Percentiles rank a stretch among this genome's conserved stretches.
phyloP scores from a whole-genome alignment of 148 eudicot species.

The Cornus suecica region DNA sequence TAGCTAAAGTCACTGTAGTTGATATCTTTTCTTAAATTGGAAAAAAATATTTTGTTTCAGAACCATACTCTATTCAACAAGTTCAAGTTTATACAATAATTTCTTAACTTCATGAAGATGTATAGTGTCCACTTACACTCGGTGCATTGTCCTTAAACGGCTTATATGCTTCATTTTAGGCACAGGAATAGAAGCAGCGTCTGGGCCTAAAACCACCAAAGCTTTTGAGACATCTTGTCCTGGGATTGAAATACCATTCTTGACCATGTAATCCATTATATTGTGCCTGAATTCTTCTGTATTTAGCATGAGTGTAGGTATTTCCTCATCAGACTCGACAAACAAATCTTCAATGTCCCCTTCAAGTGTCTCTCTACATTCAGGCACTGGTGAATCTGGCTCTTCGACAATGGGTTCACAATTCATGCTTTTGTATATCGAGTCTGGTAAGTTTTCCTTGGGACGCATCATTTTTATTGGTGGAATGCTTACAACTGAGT shows the following conservation, averaged over 20 bases:
- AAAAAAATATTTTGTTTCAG: too few relatives aligned
- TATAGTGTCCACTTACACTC: conserved; percentile 36
- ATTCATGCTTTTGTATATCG: neutral
- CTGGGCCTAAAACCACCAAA: conserved; percentile 22
- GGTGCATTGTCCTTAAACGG: conserved; percentile 42
- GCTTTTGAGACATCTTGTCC: conserved; percentile 37
- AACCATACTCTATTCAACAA: too few relatives aligned
- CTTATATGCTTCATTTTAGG: conserved; percentile 28
- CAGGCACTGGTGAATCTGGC: conserved; percentile 43
- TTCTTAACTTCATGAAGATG: neutral
- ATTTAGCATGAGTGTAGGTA: conserved; percentile 27
- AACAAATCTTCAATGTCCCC: conserved; percentile 48
- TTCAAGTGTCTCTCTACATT: conserved; percentile 4
- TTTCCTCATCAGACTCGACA: conserved; percentile 15
- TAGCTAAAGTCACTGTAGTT: too few relatives aligned
- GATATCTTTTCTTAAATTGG: too few relatives aligned
- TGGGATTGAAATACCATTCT: conserved; percentile 6
- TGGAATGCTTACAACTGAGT: neutral
- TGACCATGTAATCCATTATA: conserved; percentile 10
- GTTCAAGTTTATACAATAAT: neutral
- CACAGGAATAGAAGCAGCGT: conserved; percentile 26
- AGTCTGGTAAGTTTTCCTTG: neutral
- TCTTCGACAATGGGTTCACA: conserved; percentile 38
- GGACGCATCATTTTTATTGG: neutral
- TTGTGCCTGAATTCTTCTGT: conserved; percentile 7